Conservation (phyloP, 108 stramenopile species). For the Skeletonema marinoi region DNA sequence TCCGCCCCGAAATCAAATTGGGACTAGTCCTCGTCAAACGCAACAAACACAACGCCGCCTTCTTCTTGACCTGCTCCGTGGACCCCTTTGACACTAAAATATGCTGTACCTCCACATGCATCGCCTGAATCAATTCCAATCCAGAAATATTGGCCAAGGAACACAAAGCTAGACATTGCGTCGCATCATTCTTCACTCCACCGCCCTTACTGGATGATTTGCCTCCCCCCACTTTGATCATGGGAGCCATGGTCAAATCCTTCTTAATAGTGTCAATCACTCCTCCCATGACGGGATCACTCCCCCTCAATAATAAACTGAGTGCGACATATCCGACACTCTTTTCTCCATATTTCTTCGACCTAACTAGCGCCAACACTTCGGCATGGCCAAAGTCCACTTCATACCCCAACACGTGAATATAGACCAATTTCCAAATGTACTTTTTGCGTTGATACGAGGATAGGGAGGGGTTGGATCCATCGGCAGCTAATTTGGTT, state of each 20-base stretch:
- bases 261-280: conserved; percentile 88
- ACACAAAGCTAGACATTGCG: conserved; percentile 83
- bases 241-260: conserved; percentile 71
- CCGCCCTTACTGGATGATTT: conserved; percentile 57
- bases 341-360: conserved; percentile 93
- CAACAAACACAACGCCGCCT: conserved; percentile 93
- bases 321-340: conserved; percentile 96
- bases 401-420: conserved; percentile 98
- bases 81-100: conserved; percentile 81
- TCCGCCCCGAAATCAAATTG: conserved; percentile 79
- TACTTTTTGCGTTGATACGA: conserved; percentile 97
- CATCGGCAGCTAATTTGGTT: conserved; percentile 69
- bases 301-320: conserved; percentile 85
- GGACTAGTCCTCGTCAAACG: conserved; percentile 90
- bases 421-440: conserved; percentile 99
- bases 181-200: conserved; percentile 62
- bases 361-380: conserved; percentile 87
- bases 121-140: conserved; percentile 83
- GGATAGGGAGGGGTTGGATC: conserved; percentile 73
- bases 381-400: conserved; percentile 99
- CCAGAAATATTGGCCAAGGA: conserved; percentile 88
- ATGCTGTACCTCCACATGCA: conserved; percentile 88
- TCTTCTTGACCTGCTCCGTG: conserved; percentile 92
- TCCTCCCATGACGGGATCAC: conserved; percentile 88
- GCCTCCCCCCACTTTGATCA: not conserved